phyloP scores from a whole-genome alignment of 768 basidiomycete species.

The Coprinopsis marcescibilis region DNA sequence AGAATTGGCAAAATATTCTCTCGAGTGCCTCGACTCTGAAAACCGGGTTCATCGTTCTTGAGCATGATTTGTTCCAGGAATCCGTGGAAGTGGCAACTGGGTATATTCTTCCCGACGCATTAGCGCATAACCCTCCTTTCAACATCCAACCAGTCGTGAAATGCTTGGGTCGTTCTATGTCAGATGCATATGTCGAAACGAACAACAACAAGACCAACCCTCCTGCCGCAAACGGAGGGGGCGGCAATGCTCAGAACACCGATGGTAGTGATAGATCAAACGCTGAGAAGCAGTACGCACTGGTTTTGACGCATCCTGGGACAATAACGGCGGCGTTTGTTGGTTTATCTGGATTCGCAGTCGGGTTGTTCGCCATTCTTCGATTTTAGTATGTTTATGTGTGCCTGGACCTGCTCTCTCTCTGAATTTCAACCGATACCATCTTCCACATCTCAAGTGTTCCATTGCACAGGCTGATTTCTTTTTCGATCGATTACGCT shows the following conservation, averaged over 20 bases:
- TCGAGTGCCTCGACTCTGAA: slow-evolving; percentile 48
- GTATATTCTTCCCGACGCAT: slow-evolving; percentile 78
- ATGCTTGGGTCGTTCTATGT: slow-evolving; percentile 54
- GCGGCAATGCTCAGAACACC: not conserved
- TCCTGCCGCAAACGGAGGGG: slow-evolving; percentile 24
- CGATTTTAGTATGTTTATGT: not conserved
- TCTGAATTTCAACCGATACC: too few species aligned
- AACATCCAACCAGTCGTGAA: slow-evolving; percentile 64
- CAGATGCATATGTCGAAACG: slow-evolving; percentile 78
- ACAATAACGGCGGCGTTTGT: not conserved
- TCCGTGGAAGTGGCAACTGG: slow-evolving; percentile 81
- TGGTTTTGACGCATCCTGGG: not conserved
- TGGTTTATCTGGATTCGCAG: not conserved
- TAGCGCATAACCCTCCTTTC: slow-evolving; percentile 59
- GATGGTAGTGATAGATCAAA: not conserved
- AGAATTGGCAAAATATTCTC: slow-evolving; percentile 73
- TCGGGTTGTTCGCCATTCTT: not conserved
- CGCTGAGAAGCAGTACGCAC: not conserved
- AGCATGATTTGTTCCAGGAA: slow-evolving; percentile 83
- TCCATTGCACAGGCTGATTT: too few species aligned
- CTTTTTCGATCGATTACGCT: too few species aligned
- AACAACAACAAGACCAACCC: slow-evolving; percentile 66
- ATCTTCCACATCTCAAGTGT: too few species aligned
- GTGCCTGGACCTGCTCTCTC: too few species aligned
- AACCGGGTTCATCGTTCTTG: slow-evolving; percentile 86